Base-by-base conservation (phyloP, 306 rosid species). In the Trifolium repens region DNA sequence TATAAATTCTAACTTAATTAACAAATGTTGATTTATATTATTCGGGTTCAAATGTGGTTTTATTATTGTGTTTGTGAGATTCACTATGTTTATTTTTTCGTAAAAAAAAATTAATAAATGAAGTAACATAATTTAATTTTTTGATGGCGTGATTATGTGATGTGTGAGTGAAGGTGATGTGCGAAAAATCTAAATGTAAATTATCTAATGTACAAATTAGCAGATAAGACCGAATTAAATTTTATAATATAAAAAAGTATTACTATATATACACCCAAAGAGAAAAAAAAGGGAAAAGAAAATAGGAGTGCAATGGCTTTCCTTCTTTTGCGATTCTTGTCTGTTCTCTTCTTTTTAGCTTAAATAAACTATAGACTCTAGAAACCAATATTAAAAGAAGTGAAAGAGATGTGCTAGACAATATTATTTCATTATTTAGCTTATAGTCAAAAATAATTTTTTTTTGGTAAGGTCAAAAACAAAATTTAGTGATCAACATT, bases 331-430 rank as follows among this genome's bases (percentile, higher is more conserved):
- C 73, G 40, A 69, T 71, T 59, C 57, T 59, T 50, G 81, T 74
- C 79, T 78, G 79, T 27, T 71, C 34, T 65, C 66, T 69, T 62
- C 70, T 79, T 78, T 81, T 71, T 53, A 59, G 79, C 64, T 11
- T 61, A 61, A 17, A 55, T 6, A 4, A 32, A 32, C 35, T 32
- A 32, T 19, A 55, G 13, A 8, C 12, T 19, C 67, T 19, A 7
- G 14, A 12, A 60, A 32, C 12, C 44, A 35, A 32, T 67, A 78
- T 73, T 34, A 78, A 82, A 82, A 71, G 83, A 47, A 77, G 87
- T 30, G 74, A 68, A 77, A 63, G 73, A 16, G 75, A 15, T 17
- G 15, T 34, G 0, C 30, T 27, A 27, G 30, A 61, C 4, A 32
- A 32, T 32, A 32, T 32, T 6, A 6, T 32, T 32, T 32, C 35